Base-by-base conservation (phyloP, 2,329 filamentous ascomycete genomes). In the Trichoderma asperellum region DNA sequence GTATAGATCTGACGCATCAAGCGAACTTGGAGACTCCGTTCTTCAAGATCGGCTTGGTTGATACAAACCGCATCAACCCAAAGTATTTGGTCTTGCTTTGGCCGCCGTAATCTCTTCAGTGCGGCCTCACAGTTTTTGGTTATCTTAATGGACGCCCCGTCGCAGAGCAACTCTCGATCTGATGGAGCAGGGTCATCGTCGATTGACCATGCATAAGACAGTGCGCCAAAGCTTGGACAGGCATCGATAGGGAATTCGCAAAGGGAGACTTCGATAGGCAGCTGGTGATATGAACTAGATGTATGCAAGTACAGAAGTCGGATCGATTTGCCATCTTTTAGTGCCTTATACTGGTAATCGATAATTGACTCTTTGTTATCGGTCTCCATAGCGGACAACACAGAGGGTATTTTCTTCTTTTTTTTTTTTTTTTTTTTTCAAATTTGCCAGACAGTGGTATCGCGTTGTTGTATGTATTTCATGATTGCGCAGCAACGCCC, bases 1-100 rank as follows among this genome's bases (percentile, higher is more conserved):
- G 21, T 62, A 37, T 62, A 62, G 14, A 62, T 62, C 21, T 62
- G 59, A 14, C 59, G 59, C 59, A 62, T 62, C 8, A 49, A 40
- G 24, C 10, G 14, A 27, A 62, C 27, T 35, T 62, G 59, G 11
- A 32, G n/a, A 10, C 59, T 32, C 11, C 35, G 49, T 11, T 62
- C 59, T 14, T 62, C 59, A 14, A 29, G 14, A n/a, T 62, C 43
- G 8, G 8, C 16, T 27, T 62, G 59, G 21, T 62, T 27, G 40
- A 62, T 62, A 21, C 59, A 62, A 27, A 62, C 21, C 0, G 59
- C 59, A 37, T 62, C 59, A 18, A 47, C 59, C 59, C 40, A 62
- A 10, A 62, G 59, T 18, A 62, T 37, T 18, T 40, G 59, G 16
- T 37, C 59, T 62, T 62, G n/a, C 2, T 62, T 40, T 11, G 24